phyloP scores from a whole-genome alignment of 2,329 filamentous ascomycete genomes.

The Scedosporium boydii region DNA sequence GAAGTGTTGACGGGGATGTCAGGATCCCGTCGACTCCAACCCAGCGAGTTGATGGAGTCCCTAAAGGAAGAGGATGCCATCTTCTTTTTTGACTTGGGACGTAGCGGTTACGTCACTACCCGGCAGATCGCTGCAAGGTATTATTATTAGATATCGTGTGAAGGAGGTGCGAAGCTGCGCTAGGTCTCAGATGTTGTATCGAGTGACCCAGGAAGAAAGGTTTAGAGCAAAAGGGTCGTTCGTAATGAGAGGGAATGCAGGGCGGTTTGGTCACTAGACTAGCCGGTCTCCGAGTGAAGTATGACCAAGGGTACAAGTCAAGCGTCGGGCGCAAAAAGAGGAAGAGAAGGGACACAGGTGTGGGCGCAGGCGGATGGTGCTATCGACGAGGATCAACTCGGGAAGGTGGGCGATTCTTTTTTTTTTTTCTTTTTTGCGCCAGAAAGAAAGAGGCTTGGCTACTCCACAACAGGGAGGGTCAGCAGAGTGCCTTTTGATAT shows the following conservation, averaged over 20 bases:
- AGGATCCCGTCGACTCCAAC: conserved; percentile 79
- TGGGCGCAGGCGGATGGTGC: background rate
- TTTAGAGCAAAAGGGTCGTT: background rate
- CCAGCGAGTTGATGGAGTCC: conserved; percentile 88
- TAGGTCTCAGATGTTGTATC: background rate
- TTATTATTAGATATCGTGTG: background rate
- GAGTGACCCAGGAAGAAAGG: background rate
- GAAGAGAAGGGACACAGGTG: background rate
- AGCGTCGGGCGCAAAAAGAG: background rate
- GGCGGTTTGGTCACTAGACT: background rate
- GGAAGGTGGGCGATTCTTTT: background rate
- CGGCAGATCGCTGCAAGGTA: background rate
- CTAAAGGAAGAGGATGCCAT: conserved; percentile 89
- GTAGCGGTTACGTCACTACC: background rate
- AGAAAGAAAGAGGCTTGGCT: conserved; percentile 1
- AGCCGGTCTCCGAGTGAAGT: background rate
- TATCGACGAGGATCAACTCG: background rate
- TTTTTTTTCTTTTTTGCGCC: background rate
- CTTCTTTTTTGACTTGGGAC: conserved; percentile 13
- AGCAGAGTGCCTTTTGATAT: conserved; percentile 2
- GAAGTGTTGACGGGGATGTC: conserved; percentile 66
- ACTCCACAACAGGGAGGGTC: conserved; percentile 2
- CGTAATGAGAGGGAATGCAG: background rate
- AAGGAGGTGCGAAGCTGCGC: background rate
- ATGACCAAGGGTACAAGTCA: background rate